phyloP scores from a whole-genome alignment of 208 protist species.

The Trichomonas gallinae region DNA sequence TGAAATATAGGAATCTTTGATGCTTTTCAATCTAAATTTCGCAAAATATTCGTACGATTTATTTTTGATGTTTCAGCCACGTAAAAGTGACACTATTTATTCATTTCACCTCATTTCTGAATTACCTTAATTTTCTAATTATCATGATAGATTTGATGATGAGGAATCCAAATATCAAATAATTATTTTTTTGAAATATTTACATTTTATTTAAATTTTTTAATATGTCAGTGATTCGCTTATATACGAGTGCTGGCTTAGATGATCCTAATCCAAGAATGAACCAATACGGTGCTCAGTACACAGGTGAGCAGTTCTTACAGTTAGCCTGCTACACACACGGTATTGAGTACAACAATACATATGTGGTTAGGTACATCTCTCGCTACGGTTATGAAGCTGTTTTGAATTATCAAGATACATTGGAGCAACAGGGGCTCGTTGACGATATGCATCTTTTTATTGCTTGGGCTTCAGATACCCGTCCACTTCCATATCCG shows the following conservation, averaged over 20 bases:
- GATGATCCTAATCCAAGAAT: neutral
- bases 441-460: neutral
- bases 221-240: neutral
- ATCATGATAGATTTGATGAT: too few species aligned
- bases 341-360: neutral
- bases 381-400: neutral
- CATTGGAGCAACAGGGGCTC: neutral
- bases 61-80: too few species aligned
- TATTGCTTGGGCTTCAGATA: neutral
- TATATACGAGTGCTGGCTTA: neutral
- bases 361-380: neutral
- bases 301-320: neutral
- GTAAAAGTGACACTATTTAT: too few species aligned
- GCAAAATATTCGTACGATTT: too few species aligned
- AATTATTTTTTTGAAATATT: neutral
- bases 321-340: neutral
- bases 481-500: neutral
- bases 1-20: too few species aligned
- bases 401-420: neutral
- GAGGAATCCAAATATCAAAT: too few species aligned
- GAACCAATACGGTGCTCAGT: neutral
- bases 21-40: too few species aligned
- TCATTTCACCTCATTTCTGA: too few species aligned
- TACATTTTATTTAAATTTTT: neutral
- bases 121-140: too few species aligned